Percentiles rank a stretch among this genome's conserved stretches.
phyloP scores from a whole-genome alignment of 345 rosid species.

The Xanthoceras sorbifolium region DNA sequence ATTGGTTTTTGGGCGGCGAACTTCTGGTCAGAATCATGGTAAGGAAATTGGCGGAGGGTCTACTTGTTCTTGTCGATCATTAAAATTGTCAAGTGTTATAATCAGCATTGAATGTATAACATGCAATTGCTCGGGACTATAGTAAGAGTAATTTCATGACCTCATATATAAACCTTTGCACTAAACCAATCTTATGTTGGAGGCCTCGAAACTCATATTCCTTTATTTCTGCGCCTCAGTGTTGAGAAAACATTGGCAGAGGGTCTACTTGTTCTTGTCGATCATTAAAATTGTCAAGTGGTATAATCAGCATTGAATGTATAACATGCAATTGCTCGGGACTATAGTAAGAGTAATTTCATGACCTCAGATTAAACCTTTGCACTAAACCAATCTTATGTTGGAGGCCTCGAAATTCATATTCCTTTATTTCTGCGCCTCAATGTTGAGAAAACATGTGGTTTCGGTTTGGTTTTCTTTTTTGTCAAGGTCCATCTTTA shows the following conservation, averaged over 20 bases:
- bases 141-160: not conserved
- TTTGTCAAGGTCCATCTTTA: not conserved
- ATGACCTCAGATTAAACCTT: not conserved
- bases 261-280: not conserved
- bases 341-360: not conserved
- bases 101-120: not conserved
- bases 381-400: not conserved
- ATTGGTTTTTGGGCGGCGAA: not conserved
- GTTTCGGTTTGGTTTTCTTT: not conserved
- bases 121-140: not conserved
- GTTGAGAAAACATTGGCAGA: not conserved
- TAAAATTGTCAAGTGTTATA: not conserved
- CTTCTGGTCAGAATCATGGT: not conserved
- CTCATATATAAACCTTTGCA: not conserved
- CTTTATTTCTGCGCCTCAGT: not conserved
- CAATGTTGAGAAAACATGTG: not conserved
- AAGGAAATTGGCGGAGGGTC: not conserved
- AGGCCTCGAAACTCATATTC: too few species aligned
- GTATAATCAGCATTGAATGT: not conserved
- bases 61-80: not conserved
- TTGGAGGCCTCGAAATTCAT: not conserved
- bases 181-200: not conserved
- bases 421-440: not conserved
- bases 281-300: not conserved
- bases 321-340: not conserved